Conservation (phyloP, 2,329 filamentous ascomycete species). For the Lachnellula cervina region DNA sequence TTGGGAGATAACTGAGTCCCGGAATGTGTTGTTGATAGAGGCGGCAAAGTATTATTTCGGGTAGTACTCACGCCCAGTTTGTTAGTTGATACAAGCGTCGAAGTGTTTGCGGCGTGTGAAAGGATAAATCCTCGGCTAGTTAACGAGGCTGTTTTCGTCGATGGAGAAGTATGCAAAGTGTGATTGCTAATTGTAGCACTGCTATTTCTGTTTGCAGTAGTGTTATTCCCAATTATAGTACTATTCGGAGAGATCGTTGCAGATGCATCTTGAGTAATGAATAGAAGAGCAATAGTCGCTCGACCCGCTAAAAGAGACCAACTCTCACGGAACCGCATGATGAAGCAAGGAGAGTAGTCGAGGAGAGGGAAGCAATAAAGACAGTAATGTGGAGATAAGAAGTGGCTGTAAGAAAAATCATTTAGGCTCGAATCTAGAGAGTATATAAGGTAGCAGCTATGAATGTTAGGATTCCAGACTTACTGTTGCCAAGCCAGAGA, state of each 20-base stretch:
- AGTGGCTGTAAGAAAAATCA: neutral
- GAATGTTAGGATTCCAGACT: neutral
- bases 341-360: neutral
- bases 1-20: neutral
- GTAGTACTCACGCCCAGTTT: neutral
- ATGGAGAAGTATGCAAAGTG: neutral
- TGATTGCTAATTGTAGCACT: neutral
- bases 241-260: neutral
- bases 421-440: neutral
- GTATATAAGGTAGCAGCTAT: neutral
- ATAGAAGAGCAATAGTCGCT: neutral
- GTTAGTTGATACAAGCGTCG: neutral
- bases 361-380: neutral
- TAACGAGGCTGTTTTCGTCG: neutral
- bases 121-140: neutral
- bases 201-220: neutral
- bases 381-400: neutral
- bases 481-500: neutral
- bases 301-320: neutral
- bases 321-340: neutral
- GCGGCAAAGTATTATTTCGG: neutral
- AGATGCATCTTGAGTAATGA: constrained; percentile 1
- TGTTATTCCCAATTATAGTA: neutral
- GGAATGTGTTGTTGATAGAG: neutral
- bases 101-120: neutral